Evolutionary conservation across 2,329 filamentous ascomycete species (phyloP), one percentile per base, ranked within the genome.

Genomic region (Neurospora sp.): DNA sequence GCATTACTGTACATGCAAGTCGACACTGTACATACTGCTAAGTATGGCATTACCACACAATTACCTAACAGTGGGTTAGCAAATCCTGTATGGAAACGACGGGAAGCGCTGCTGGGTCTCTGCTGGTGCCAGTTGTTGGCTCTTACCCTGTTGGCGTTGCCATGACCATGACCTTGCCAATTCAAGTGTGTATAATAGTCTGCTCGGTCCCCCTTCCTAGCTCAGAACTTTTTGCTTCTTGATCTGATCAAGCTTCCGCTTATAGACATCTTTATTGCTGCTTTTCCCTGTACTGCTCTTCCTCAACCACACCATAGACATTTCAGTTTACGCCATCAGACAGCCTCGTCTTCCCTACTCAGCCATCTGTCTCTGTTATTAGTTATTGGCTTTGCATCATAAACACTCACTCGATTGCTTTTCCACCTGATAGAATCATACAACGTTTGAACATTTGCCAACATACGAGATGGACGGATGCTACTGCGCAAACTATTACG

Each of bases 401-500:
- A 62, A 33, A 17, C 6, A 6, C 33, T 3, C 52, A 8, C 28
- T 36, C 52, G 28, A 36, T 36, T 36, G 52, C 52, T n/a, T 62
- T 57, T 62, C 28, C 52, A 10, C 52, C 12, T 62, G 52, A 33
- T 62, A 62, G 28, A 52, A 23, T 17, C 52, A 33, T 62, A 17
- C 52, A 33, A 33, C 23, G 23, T 15, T 17, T 33, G 52, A 57
- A 10, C 23, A 33, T 57, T 3, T 57, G 28, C 52, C 52, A 62
- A 33, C 23, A 10, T 6, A 62, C 23, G 1, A 66, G 37, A 75
- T 74, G 74, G 67, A 72, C 12, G 69, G 69, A 11, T 80, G 77
- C 73, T 80, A 80, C 67, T 81, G 79, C 70, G 77, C 79, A 67
- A 81, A 80, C 72, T 80, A 80, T 74, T 81, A 81, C 69, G 79